phyloP scores from a whole-genome alignment of 169 alveolate genomes.

The Plasmodium billcollinsi region DNA sequence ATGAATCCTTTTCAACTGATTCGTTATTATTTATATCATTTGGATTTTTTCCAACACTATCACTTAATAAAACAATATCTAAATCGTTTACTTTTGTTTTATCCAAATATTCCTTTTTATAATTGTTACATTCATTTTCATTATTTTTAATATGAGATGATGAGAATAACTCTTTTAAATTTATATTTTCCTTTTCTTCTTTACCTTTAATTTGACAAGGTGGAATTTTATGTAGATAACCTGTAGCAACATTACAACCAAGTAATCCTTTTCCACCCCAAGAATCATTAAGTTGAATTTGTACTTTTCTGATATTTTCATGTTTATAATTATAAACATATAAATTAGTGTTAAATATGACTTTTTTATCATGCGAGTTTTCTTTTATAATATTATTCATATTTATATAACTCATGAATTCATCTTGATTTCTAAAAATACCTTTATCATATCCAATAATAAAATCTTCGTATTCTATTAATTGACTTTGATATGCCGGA shows the following conservation, averaged over 20 bases:
- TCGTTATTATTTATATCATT: neutral
- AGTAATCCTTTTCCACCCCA: constrained; percentile 85
- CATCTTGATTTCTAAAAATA: constrained; percentile 52
- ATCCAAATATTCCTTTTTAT: constrained; percentile 1
- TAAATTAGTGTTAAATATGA: neutral
- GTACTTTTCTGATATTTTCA: constrained; percentile 78
- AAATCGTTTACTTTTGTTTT: neutral
- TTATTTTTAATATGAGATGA: neutral
- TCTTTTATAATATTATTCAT: neutral
- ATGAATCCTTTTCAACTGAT: neutral
- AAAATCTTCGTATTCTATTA: constrained; percentile 81
- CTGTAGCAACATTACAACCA: constrained; percentile 82
- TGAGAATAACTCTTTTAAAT: neutral
- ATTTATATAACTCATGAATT: constrained; percentile 17
- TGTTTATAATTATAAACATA: constrained; percentile 80
- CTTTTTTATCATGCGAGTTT: neutral
- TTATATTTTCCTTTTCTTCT: neutral
- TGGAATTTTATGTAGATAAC: constrained; percentile 81
- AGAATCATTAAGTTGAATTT: constrained; percentile 59
- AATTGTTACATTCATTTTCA: neutral
- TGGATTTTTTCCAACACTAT: neutral
- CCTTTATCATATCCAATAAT: constrained; percentile 76
- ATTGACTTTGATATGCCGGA: constrained; percentile 80
- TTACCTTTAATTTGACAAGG: neutral
- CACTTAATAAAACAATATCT: neutral